Base-by-base conservation (phyloP, 1,284 basidiomycete species). In the Tilletia indica region DNA sequence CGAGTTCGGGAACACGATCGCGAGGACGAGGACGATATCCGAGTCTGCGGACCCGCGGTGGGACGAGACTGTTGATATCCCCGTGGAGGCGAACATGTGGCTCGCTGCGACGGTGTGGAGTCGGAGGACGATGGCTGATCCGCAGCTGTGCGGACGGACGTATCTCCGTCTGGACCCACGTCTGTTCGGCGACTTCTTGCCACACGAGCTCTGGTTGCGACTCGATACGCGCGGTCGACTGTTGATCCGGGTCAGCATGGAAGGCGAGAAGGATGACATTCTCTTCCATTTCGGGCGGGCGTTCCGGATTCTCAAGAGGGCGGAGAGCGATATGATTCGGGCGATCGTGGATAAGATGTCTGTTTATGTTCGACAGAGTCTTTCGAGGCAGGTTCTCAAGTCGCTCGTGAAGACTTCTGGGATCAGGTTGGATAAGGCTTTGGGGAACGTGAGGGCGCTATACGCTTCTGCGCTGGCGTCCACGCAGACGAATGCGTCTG, bases 311-410 rank as follows among this genome's bases (percentile, higher is more conserved):
- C 85, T 99, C 78, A 98, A 99, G 86, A 88, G 96, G 34, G 92
- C 94, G 0, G 95, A 99, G 83, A 90, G 89, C 31, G 96, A 99
- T 80, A 98, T 99, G 97, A 89, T 96, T 64, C 89, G 94, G 8
- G 92, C 93, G 63, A 96, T 99, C 84, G 93, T 98, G 68, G 96
- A 99, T 87, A 98, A 98, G 94, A 97, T 99, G 92, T 90, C 92
- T 14, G 93, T 96, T 0, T 92, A 96, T 80, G 91, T 99, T 77
- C 90, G 92, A 58, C 92, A 97, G 83, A 94, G 91, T 72, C 86
- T 99, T 11, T 97, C 94, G 1, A 88, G 92, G 3, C 86, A 86
- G 16, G 88, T 93, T 11, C 87, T 97, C 25, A 77, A 77, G 70
- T 79, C 82, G 36, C 73, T 85, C 31, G 81, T 85, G 54, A 79